These are phyloP conservation scores for Trametes coccinea DNA, from an alignment of 768 basidiomycete genomes.

Conservation along the genomic window DNA sequence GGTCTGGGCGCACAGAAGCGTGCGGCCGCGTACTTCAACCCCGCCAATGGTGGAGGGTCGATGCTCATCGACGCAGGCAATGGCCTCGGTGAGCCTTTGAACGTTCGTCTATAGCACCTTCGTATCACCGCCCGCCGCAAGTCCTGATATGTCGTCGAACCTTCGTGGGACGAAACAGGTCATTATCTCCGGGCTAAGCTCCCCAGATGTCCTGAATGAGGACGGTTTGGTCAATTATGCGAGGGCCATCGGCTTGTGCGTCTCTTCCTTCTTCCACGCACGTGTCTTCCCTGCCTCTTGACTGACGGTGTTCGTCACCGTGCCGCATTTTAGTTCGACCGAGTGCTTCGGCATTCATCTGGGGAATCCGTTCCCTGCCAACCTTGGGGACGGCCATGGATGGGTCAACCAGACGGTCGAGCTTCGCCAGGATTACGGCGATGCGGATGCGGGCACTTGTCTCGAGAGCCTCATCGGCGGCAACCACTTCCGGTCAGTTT, in stretches of 20 bases:
- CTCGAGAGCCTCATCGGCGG: conserved; percentile 47
- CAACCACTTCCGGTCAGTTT: conserved; percentile 46
- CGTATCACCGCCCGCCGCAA: background rate
- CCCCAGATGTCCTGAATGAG: conserved; percentile 55
- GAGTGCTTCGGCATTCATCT: conserved; percentile 43
- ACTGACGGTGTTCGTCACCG: conserved; percentile 27
- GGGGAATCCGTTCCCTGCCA: conserved; percentile 40
- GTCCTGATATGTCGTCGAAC: background rate
- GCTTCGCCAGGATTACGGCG: conserved; percentile 45
- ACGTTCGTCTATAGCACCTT: conserved; percentile 34
- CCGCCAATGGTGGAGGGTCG: conserved; percentile 41
- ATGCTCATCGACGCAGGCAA: conserved; percentile 41
- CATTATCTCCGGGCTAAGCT: conserved; percentile 67
- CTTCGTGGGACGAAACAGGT: conserved; percentile 36
- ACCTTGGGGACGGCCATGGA: conserved; percentile 53
- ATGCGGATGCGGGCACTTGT: conserved; percentile 42
- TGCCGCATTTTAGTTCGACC: conserved; percentile 34
- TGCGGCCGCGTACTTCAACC: conserved; percentile 36
- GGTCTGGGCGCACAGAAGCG: conserved; percentile 1
- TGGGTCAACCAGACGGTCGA: conserved; percentile 45
- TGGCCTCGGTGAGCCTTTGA: conserved; percentile 46
- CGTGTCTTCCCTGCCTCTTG: background rate
- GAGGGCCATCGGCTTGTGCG: conserved; percentile 62
- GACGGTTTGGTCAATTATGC: conserved; percentile 60
- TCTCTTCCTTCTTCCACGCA: background rate